phyloP scores from a whole-genome alignment of 2,329 filamentous ascomycete genomes.

The Cladosporium austrohemisphaericum region DNA sequence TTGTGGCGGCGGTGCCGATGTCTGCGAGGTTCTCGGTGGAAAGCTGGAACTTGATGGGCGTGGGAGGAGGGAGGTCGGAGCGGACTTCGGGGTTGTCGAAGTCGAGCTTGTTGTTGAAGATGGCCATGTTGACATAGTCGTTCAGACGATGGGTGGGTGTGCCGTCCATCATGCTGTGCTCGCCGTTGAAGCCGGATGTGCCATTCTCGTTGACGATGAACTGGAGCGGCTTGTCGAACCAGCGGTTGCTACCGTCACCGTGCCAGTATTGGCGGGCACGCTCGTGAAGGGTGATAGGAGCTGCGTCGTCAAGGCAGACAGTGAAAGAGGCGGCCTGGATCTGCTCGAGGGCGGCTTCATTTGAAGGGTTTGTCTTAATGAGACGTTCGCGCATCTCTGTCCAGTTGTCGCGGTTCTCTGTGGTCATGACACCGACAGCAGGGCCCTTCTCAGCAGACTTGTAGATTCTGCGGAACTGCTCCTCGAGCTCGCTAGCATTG shows the following conservation, averaged over 20 bases:
- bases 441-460: conserved; percentile 68
- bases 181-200: conserved; percentile 93
- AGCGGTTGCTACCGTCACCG: conserved; percentile 90
- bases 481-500: conserved; percentile 83
- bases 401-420: conserved; percentile 92
- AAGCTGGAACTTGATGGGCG: conserved; percentile 72
- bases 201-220: conserved; percentile 99
- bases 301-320: conserved; percentile 87
- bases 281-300: conserved; percentile 90
- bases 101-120: conserved; percentile 92
- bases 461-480: conserved; percentile 83
- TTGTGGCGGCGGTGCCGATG: conserved; percentile 70
- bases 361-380: conserved; percentile 70
- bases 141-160: conserved; percentile 96
- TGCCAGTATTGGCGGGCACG: conserved; percentile 97
- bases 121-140: conserved; percentile 86
- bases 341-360: conserved; percentile 70
- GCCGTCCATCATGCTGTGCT: conserved; percentile 99
- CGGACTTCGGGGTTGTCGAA: conserved; percentile 74
- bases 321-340: conserved; percentile 89
- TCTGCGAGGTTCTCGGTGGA: conserved; percentile 69
- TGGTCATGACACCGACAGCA: conserved; percentile 78
- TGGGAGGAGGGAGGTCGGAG: conserved; percentile 78
- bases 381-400: conserved; percentile 73
- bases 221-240: conserved; percentile 97